Percentiles rank a stretch among this genome's conserved stretches.
Evolutionary conservation across 139 green algal species (phyloP).

Genomic region (Astrephomene gubernaculifera): DNA sequence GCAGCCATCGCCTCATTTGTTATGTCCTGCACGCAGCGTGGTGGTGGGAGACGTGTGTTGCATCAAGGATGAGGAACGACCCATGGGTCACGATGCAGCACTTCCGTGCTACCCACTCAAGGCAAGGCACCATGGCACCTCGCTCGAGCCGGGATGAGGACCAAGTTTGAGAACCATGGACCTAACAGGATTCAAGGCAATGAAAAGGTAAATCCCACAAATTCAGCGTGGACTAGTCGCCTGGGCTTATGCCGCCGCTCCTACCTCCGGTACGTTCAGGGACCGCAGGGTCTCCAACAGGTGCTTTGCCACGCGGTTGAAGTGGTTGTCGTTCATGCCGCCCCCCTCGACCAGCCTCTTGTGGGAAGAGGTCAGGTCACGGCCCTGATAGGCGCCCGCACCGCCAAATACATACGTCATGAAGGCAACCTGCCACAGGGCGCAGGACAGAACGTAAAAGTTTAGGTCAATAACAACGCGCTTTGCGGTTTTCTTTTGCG

Average conservation of each 20-base stretch:
- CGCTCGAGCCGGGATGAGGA: not conserved
- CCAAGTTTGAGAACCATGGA: not conserved
- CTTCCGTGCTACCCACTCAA: too few relatives aligned
- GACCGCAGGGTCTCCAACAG: conserved; percentile 11
- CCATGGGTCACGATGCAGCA: too few relatives aligned
- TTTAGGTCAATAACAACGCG: too few relatives aligned
- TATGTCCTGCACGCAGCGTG: conserved; percentile 5
- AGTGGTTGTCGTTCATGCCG: conserved; percentile 15
- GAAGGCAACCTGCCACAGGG: conserved; percentile 38
- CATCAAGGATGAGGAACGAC: too few relatives aligned
- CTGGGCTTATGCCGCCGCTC: too few relatives aligned
- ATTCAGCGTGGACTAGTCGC: too few relatives aligned
- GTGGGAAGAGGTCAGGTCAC: conserved; percentile 16
- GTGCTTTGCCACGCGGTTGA: not conserved
- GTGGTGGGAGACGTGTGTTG: too few relatives aligned
- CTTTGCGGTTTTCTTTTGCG: too few relatives aligned
- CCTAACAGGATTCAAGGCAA: not conserved
- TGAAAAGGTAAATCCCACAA: not conserved
- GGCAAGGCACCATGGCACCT: not conserved
- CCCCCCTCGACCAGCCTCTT: not conserved
- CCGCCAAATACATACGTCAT: conserved; percentile 42
- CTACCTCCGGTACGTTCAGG: not conserved
- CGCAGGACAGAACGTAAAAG: too few relatives aligned
- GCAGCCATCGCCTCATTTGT: conserved; percentile 7
- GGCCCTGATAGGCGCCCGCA: conserved; percentile 9